Evolutionary conservation across 208 protist genomes (phyloP).

Genomic region (Balamuthia mandrillaris): DNA sequence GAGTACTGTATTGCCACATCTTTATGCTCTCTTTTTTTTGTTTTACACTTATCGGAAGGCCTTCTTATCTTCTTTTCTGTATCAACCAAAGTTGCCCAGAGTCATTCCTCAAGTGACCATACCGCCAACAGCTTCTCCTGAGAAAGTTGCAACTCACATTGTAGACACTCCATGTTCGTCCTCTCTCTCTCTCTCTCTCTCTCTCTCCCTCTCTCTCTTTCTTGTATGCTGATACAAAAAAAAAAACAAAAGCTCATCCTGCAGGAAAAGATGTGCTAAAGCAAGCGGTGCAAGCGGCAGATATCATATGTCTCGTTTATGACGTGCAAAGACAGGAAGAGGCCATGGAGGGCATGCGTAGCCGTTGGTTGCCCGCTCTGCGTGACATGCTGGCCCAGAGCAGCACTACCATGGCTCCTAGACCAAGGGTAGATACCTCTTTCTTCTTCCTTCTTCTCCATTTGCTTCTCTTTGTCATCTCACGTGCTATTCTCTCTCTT

Average conservation of each 20-base stretch:
- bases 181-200: background rate
- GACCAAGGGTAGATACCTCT: no score
- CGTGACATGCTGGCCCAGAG: no score
- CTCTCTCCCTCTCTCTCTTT: background rate
- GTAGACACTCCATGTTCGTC: conserved; percentile 10
- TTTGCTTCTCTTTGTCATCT: background rate
- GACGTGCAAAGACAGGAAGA: background rate
- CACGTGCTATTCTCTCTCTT: background rate
- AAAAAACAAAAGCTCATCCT: no score
- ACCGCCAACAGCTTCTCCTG: conserved; percentile 4
- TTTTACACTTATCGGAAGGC: background rate
- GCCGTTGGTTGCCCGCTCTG: background rate
- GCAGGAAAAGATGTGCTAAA: background rate
- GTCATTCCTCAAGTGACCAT: conserved; percentile 29
- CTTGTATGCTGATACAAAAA: no score
- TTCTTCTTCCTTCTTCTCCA: background rate
- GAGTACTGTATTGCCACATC: background rate
- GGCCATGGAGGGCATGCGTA: background rate
- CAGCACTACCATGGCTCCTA: no score
- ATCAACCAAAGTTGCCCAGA: background rate
- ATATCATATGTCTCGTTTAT: background rate
- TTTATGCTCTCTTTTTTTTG: background rate
- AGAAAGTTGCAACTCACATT: conserved; percentile 15
- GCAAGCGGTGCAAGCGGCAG: background rate
- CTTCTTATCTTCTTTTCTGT: background rate